Evolutionary conservation across 2,329 filamentous ascomycete genomes (phyloP), one percentile per base, ranked within the genome.

Genomic region (Trematosphaeria pertusa): DNA sequence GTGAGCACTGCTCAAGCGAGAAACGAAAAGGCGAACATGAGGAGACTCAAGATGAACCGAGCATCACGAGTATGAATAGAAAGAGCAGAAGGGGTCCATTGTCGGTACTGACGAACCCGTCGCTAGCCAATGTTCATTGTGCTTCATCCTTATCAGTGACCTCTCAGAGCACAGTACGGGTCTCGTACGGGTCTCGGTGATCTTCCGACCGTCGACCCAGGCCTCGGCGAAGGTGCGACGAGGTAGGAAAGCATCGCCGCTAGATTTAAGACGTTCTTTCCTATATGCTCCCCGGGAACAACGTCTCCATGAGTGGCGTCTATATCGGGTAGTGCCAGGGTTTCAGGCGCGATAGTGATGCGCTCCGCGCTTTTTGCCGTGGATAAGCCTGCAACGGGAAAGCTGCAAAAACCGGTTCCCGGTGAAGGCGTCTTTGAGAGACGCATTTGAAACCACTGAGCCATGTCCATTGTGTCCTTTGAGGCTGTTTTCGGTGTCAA

Each of bases 111-210:
- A 37, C 26, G 19, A 21, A 34, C 17, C 46, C 40, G 36, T 35
- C 24, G 18, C 31, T 37, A 28, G 18, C 24, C 24, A 40, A 22
- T 20, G 32, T 12, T 2, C 36, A 8, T 28, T 18, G 17, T 44
- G 46, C 46, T 45, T 49, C 46, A 49, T 44, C 30, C 40, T 49
- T 49, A 49, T 49, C 46, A 41, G 39, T 48, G 22, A 31, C 40
- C 40, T 34, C 46, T 43, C 38, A 40, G 3, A 17, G 8, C 15
- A 5, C 11, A 19, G 18, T 14, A 40, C 20, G 21, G 19, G 5
- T 18, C 7, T 15, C 18, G 10, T 37, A n/a, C 5, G 3, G 3
- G 15, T 39, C 18, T 39, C 18, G 12, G n/a, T n/a, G n/a, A n/a
- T n/a, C 20, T 15, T 21, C 19, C 38, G 15, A 30, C 24, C 37